These are phyloP conservation scores for Penicillium sp. DNA, from an alignment of 2,329 filamentous ascomycete species.

Conservation along the genomic window DNA sequence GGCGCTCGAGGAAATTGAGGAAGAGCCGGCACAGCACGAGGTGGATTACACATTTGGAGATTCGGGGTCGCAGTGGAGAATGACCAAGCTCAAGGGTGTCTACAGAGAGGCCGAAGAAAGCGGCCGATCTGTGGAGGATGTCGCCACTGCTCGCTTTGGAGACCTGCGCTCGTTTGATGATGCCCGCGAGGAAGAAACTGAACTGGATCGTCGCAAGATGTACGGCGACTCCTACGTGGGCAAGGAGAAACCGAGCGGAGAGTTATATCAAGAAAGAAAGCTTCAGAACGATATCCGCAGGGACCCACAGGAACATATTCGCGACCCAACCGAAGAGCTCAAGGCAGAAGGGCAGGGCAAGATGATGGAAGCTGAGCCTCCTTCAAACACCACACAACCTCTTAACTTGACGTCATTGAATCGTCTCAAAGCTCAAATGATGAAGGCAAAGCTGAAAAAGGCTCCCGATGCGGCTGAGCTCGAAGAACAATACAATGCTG, in stretches of 20 bases:
- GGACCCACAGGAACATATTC: slow-evolving; percentile 26
- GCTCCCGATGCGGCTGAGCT: slow-evolving; percentile 72
- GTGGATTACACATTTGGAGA: slow-evolving; percentile 87
- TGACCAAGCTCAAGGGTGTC: slow-evolving; percentile 88
- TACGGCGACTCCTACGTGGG: slow-evolving; percentile 84
- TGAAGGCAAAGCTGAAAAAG: slow-evolving; percentile 87
- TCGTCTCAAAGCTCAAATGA: slow-evolving; percentile 85
- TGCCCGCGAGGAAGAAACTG: slow-evolving; percentile 87
- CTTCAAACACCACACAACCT: slow-evolving; percentile 49
- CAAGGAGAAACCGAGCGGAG: slow-evolving; percentile 83
- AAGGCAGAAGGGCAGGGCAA: slow-evolving; percentile 53
- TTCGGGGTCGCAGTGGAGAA: slow-evolving; percentile 85
- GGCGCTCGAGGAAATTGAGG: slow-evolving; percentile 51
- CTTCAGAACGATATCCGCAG: slow-evolving; percentile 55
- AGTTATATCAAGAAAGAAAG: slow-evolving; percentile 76
- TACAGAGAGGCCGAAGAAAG: slow-evolving; percentile 76
- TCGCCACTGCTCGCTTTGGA: slow-evolving; percentile 80
- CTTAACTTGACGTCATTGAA: slow-evolving; percentile 81
- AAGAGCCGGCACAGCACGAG: slow-evolving; percentile 58
- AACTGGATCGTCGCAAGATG: slow-evolving; percentile 75
- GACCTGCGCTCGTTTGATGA: slow-evolving; percentile 83
- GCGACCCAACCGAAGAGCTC: slow-evolving; percentile 37
- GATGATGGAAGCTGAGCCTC: slow-evolving; percentile 55
- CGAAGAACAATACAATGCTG: slow-evolving; percentile 79
- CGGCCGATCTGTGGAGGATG: slow-evolving; percentile 70